phyloP scores from a whole-genome alignment of 2,329 filamentous ascomycete species.

The Fulvia fulva region DNA sequence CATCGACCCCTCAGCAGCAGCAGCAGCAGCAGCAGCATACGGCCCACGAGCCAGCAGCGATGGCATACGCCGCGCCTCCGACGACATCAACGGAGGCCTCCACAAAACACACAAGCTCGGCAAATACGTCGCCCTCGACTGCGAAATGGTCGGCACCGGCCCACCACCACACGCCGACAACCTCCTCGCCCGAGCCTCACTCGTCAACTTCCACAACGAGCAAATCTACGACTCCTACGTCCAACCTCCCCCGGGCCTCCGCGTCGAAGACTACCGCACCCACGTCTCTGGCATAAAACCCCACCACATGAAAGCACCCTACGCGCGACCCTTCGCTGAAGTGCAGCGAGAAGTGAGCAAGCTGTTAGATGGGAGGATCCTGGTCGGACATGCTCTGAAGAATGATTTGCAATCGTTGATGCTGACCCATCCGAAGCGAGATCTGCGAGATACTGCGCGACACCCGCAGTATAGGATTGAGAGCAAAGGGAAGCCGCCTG shows the following conservation, averaged over 20 bases:
- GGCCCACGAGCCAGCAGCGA: slow-evolving; percentile 57
- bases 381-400: slow-evolving; percentile 79
- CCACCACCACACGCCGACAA: slow-evolving; percentile 64
- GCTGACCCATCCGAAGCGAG: slow-evolving; percentile 70
- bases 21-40: slow-evolving; percentile 58
- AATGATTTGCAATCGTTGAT: slow-evolving; percentile 73
- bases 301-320: slow-evolving; percentile 60
- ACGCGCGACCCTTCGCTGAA: slow-evolving; percentile 59
- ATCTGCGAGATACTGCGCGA: slow-evolving; percentile 81
- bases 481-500: slow-evolving; percentile 66
- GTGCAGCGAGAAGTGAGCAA: slow-evolving; percentile 70
- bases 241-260: slow-evolving; percentile 54
- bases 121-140: slow-evolving; percentile 91
- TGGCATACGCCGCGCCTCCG: slow-evolving; percentile 55
- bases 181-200: slow-evolving; percentile 76
- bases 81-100: slow-evolving; percentile 44
- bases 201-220: slow-evolving; percentile 89
- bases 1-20: slow-evolving; percentile 58
- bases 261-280: slow-evolving; percentile 90
- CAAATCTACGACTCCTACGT: slow-evolving; percentile 96
- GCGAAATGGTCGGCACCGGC: slow-evolving; percentile 94
- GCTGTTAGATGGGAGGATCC: slow-evolving; percentile 65
- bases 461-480: slow-evolving; percentile 69
- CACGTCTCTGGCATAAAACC: slow-evolving; percentile 76
- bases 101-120: slow-evolving; percentile 63